Evolutionary conservation across 2,329 filamentous ascomycete species (phyloP), one percentile per base, ranked within the genome.

Genomic region (Penicillium sp.): DNA sequence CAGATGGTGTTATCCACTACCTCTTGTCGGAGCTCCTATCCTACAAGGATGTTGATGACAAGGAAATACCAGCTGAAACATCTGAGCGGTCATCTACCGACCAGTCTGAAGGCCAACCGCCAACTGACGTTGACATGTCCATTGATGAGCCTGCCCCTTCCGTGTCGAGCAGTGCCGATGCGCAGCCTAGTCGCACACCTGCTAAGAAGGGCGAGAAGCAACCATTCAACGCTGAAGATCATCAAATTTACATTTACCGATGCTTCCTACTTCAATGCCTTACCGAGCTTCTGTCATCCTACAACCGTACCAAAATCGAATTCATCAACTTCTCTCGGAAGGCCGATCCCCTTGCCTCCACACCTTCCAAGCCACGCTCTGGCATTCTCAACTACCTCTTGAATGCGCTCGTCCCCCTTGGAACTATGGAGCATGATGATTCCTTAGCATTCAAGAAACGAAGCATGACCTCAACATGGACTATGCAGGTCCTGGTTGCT

Each of bases 281-380:
- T 39, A 88, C 92, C 0, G 95, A 99, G 75, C 84, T 99, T 14
- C 81, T 99, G 14, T 88, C 90, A 56, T 96, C 90, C 69, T 99
- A 98, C 78, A 96, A 92, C 66, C 88, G 92, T 53, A 91, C 92
- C 9, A 99, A 99, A 81, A 86, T 99, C 44, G 96, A 99, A 72
- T 98, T 99, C 72, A 97, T 99, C 80, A 98, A 97, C 74, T 99
- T 97, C 78, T 98, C 96, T 64, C 88, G 93, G 59, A 96, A 93
- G 70, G 89, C 91, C 7, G 91, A 93, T 47, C 84, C 92, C 45
- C 88, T 91, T 65, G 88, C 88, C 11, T 88, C 87, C 53, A 98
- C 95, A 1, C 95, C 95, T 5, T 93, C 96, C 16, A 98, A 98
- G 75, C 95, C 95, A 55, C 88, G 95, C 42, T 93, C 93, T 11